Evolutionary conservation across 2,329 filamentous ascomycete species (phyloP).

Genomic region (Myriosclerotinia duriaeana): DNA sequence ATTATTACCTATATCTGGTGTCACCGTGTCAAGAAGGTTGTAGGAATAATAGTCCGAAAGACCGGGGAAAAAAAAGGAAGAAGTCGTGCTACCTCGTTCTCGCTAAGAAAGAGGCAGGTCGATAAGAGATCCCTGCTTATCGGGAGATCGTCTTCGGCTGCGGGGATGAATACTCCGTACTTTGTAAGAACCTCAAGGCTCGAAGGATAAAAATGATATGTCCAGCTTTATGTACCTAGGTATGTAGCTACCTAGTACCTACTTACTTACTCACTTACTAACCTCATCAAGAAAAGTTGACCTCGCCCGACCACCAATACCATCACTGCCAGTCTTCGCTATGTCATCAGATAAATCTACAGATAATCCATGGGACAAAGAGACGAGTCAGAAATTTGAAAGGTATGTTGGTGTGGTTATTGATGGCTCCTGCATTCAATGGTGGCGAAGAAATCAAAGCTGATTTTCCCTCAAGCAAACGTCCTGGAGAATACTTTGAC

Average conservation of each 20-base stretch:
- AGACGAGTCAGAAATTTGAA: conserved; percentile 64
- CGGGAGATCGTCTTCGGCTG: not conserved
- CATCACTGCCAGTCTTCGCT: not conserved
- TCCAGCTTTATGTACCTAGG: no score
- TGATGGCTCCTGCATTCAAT: not conserved
- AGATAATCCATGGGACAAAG: conserved; percentile 52
- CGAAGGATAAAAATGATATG: no score
- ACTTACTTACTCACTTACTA: no score
- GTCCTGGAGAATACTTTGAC: conserved; percentile 85
- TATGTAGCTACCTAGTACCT: no score
- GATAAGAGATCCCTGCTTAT: not conserved
- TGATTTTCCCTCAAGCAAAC: conserved; percentile 61
- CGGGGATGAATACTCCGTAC: no score
- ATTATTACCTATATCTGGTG: not conserved
- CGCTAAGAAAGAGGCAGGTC: not conserved
- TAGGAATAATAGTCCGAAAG: not conserved
- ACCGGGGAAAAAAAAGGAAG: not conserved
- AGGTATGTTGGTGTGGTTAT: conserved; percentile 47
- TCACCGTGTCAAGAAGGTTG: not conserved
- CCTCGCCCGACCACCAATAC: conserved; percentile 4
- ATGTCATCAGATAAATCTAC: conserved; percentile 40
- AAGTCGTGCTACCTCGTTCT: not conserved
- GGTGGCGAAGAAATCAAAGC: conserved; percentile 2
- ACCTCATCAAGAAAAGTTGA: not conserved
- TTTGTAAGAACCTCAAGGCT: no score